Base-by-base conservation (phyloP, 805 yeast species). In the Candida tammaniensis region DNA sequence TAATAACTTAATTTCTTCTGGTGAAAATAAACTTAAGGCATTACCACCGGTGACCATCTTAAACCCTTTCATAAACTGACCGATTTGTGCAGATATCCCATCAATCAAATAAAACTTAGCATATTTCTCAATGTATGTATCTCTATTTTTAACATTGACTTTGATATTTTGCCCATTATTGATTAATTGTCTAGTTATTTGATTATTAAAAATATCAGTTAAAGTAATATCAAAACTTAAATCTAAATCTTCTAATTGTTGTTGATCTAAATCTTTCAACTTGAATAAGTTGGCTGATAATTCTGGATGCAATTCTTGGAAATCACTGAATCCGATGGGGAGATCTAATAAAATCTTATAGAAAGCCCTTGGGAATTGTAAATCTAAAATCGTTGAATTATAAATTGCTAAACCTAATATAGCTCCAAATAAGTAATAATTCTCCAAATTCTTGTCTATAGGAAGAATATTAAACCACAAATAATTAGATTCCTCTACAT, bases 381-480 rank as follows among this genome's bases (percentile, higher is more conserved):
- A 63, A 53, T 88, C 96, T 29, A 91, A 62, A 31, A 89, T 87
- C 1, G 88, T 82, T 0, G 96, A 84, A 57, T 91, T 93, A 57
- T 86, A 87, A 21, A 93, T 80, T 0, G 98, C 97, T 46, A 93
- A 68, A 0, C 96, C 98, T 25, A 93, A 59, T 2, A 88, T 81
- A 2, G 84, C 85, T 0, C 98, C 98, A 35, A 88, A 81, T 23
- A 87, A 62, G 49, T 76, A 81, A 58, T 81, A 89, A 40, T 79
- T 60, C 40, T 81, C 86, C 14, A 46, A 40, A 33, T 59, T 53
- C 33, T 59, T 52, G 11, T 68, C 64, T 7, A 68, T 46, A 3
- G 78, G 70, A 5, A 63, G 52, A 4, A 76, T 56, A 12, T 77
- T 64, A 57, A 91, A 89, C 96, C 97, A 93, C 33, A 82, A 71